A percentile compares a stretch with the other conserved stretches of the same genome.
Conservation (phyloP, 345 rosid genomes). For the Citrus reticulata region DNA sequence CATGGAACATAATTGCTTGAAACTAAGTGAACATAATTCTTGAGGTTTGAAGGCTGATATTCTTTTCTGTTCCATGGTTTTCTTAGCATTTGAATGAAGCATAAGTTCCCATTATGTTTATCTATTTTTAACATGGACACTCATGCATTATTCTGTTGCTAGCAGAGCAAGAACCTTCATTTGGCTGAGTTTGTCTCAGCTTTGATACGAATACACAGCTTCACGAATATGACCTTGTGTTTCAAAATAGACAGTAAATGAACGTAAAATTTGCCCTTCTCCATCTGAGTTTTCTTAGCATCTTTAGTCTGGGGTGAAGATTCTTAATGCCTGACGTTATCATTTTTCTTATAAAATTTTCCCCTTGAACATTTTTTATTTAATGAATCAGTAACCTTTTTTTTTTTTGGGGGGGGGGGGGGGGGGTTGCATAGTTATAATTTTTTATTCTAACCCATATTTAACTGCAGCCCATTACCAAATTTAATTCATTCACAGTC, state of each 20-base stretch:
- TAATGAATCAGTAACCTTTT: not conserved
- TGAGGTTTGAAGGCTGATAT: not conserved
- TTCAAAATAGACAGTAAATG: not conserved
- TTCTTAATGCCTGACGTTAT: not conserved
- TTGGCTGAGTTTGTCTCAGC: not conserved
- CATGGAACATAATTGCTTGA: not conserved
- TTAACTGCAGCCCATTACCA: conserved; percentile 42
- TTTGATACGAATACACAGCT: not conserved
- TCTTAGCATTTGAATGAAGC: not conserved
- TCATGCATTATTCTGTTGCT: not conserved
- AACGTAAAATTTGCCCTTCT: not conserved
- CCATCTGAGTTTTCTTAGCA: not conserved
- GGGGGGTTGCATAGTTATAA: not conserved
- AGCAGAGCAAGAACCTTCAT: not conserved
- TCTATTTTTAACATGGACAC: not conserved
- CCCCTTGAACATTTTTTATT: not conserved
- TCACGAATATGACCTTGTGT: not conserved
- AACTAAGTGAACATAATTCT: not conserved
- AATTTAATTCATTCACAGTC: conserved; percentile 49
- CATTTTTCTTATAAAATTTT: not conserved
- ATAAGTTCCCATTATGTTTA: not conserved
- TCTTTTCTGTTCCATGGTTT: not conserved
- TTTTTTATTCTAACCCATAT: not conserved
- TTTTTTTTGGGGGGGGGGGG: too few species aligned
- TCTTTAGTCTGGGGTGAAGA: not conserved